Evolutionary conservation across 441 rosid species (phyloP).

Genomic region (Erodium texanum): DNA sequence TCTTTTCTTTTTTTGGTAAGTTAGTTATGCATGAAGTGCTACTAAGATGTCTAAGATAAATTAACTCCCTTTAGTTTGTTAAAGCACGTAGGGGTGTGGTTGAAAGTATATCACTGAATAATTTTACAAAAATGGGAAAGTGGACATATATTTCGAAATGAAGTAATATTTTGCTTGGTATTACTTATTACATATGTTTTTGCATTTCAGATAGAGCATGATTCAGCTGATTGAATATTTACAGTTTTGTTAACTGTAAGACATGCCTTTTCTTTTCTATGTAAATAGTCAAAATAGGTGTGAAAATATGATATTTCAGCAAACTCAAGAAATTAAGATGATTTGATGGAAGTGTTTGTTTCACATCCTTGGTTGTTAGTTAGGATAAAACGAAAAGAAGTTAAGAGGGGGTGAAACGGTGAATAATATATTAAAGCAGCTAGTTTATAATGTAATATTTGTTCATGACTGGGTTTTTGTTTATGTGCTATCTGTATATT

Average conservation of each 20-base stretch:
- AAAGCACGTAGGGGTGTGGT: too few relatives aligned
- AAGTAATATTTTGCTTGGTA: background rate
- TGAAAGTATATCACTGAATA: too few relatives aligned
- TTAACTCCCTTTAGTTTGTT: too few relatives aligned
- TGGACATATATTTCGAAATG: background rate
- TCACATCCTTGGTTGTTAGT: background rate
- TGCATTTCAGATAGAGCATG: background rate
- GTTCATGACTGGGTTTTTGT: too few relatives aligned
- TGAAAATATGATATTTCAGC: background rate
- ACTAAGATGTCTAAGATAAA: too few relatives aligned
- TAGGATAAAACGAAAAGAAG: background rate
- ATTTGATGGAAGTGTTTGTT: background rate
- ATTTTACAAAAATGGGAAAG: background rate
- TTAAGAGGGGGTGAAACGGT: background rate
- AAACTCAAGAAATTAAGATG: background rate
- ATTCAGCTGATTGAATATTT: background rate
- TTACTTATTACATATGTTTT: background rate
- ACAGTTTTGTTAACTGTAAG: background rate
- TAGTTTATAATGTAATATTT: too few relatives aligned
- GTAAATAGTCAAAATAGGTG: background rate
- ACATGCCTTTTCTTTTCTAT: background rate
- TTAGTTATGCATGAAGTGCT: too few relatives aligned
- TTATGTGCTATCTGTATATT: too few relatives aligned
- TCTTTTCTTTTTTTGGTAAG: too few relatives aligned
- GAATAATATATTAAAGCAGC: background rate